Percentiles rank a stretch among this genome's conserved stretches.
Conservation (phyloP, 2,329 filamentous ascomycete species). For the Neonectria punicea region DNA sequence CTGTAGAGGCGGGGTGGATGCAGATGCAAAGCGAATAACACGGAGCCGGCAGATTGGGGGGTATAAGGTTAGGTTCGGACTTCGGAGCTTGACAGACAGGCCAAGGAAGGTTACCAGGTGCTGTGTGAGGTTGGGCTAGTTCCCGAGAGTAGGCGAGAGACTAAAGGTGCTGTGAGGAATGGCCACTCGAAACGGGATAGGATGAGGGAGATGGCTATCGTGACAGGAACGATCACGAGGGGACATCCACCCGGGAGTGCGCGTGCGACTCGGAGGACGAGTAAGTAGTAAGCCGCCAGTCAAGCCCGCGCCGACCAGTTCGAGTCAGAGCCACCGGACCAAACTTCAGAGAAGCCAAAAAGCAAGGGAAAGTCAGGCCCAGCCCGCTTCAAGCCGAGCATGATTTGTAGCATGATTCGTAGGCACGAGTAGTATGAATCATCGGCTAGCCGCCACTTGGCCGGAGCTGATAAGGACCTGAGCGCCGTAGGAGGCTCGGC, state of each 20-base stretch:
- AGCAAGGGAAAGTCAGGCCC: slow-evolving; percentile 13
- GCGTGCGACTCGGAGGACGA: slow-evolving; percentile 6
- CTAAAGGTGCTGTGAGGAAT: slow-evolving; percentile 15
- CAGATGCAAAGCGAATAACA: slow-evolving; percentile 9
- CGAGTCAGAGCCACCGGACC: slow-evolving; percentile 20
- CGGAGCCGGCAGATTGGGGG: slow-evolving; percentile 22
- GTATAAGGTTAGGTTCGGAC: slow-evolving; percentile 39
- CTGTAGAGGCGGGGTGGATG: slow-evolving; percentile 15
- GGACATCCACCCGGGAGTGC: slow-evolving; percentile 1
- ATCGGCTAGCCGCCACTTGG: background rate
- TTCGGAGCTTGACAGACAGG: slow-evolving; percentile 28
- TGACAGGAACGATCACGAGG: slow-evolving; percentile 19
- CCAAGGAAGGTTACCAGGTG: slow-evolving; percentile 38
- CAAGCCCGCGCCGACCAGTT: slow-evolving; percentile 19
- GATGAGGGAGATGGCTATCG: slow-evolving; percentile 11
- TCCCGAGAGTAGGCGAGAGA: slow-evolving; percentile 25
- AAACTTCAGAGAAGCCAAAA: slow-evolving; percentile 20
- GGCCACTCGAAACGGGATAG: slow-evolving; percentile 24
- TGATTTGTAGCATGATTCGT: background rate
- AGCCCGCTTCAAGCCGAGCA: slow-evolving; percentile 6
- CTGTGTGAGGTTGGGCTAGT: slow-evolving; percentile 25
- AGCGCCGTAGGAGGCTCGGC: slow-evolving; percentile 10
- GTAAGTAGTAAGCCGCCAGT: background rate
- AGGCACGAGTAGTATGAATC: background rate
- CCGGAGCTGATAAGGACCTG: slow-evolving; percentile 9